phyloP scores from a whole-genome alignment of 2,329 filamentous ascomycete species.

The Leptographium lundbergii region DNA sequence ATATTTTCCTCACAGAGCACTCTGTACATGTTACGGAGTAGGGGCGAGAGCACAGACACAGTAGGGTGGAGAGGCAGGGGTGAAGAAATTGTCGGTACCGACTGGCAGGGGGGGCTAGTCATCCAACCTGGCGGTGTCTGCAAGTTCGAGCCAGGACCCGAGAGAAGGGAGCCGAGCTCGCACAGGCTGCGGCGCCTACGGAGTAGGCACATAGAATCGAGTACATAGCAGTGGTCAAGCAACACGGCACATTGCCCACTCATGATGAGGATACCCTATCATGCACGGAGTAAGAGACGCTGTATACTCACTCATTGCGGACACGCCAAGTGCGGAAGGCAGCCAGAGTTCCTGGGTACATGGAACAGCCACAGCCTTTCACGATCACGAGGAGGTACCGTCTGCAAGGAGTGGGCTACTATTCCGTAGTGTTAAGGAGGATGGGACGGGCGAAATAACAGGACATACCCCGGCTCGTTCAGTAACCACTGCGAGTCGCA shows the following conservation, averaged over 20 bases:
- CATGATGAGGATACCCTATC: background rate
- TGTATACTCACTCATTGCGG: no score
- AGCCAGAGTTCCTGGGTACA: no score
- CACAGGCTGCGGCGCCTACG: background rate
- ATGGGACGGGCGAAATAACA: no score
- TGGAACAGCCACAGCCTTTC: no score
- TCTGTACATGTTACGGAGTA: background rate
- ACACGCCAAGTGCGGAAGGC: no score
- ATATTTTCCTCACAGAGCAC: background rate
- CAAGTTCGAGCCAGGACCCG: slow-evolving; percentile 5
- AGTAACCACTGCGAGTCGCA: no score
- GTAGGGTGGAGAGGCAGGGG: background rate
- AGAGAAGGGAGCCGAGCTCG: slow-evolving; percentile 11
- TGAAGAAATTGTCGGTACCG: background rate
- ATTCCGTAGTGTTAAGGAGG: no score
- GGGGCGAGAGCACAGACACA: background rate
- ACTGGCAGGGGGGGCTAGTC: background rate
- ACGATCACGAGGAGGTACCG: no score
- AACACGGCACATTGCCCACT: background rate
- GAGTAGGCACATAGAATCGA: background rate
- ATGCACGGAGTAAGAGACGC: no score
- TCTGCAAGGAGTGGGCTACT: no score
- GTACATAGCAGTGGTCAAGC: no score
- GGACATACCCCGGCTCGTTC: no score
- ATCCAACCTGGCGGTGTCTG: background rate